Conservation (phyloP, 2,329 filamentous ascomycete genomes). For the Chaetomiaceae sp. region DNA sequence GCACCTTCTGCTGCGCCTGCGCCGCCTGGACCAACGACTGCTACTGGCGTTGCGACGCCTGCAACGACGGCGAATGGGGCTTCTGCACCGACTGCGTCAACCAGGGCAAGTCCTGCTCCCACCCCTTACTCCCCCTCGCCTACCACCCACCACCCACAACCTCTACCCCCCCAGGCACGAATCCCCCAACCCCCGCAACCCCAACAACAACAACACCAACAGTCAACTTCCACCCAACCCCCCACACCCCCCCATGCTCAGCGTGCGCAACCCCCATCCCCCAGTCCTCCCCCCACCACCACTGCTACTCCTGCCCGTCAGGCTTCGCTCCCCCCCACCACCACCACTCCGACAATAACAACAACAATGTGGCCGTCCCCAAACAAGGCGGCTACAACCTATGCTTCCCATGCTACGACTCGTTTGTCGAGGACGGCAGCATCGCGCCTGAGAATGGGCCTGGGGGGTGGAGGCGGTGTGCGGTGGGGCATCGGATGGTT, state of each 20-base stretch:
- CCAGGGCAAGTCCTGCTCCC: conserved; percentile 73
- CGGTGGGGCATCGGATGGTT: conserved; percentile 74
- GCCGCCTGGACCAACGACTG: conserved; percentile 69
- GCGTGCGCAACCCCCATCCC: conserved; percentile 63
- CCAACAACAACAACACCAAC: conserved; percentile 29
- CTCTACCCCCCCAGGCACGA: neutral
- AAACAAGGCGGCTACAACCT: conserved; percentile 76
- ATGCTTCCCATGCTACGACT: conserved; percentile 71
- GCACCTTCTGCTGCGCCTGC: conserved; percentile 80
- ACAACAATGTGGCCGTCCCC: too few relatives aligned
- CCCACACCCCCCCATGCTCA: conserved; percentile 71
- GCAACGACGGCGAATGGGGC: conserved; percentile 92
- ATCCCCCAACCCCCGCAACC: neutral
- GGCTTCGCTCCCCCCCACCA: conserved; percentile 24
- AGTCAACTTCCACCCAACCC: conserved; percentile 59
- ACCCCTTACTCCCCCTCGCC: conserved; percentile 71
- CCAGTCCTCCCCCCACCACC: conserved; percentile 64
- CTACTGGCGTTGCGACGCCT: conserved; percentile 83
- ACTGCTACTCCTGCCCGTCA: conserved; percentile 65
- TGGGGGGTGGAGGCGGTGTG: conserved; percentile 78
- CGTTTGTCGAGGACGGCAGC: conserved; percentile 56
- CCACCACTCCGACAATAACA: neutral
- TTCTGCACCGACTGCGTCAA: conserved; percentile 88
- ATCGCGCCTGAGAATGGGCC: conserved; percentile 72
- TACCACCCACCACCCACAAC: conserved; percentile 42